A percentile compares a stretch with the other conserved stretches of the same genome.
phyloP scores from a whole-genome alignment of 345 rosid genomes.

The Mercurialis annua region DNA sequence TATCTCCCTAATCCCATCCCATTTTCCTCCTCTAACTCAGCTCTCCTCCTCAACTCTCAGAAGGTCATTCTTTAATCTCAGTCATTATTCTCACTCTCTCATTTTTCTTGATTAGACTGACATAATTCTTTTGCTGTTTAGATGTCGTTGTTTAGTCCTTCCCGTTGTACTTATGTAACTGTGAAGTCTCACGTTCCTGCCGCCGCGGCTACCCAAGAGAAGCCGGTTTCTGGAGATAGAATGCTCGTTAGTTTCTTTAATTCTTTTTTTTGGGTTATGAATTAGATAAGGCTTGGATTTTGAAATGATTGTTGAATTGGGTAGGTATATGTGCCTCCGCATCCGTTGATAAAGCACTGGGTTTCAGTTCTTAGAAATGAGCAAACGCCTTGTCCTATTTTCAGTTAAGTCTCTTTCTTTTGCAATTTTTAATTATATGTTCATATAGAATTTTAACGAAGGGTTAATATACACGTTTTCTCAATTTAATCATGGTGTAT shows the following conservation, averaged over 20 bases:
- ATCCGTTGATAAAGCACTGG: slow-evolving; percentile 95
- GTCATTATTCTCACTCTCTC: background rate
- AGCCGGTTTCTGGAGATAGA: slow-evolving; percentile 51
- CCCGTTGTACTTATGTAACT: slow-evolving; percentile 38
- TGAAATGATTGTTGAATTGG: too few relatives aligned
- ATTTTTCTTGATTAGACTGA: background rate
- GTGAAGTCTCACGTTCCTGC: slow-evolving; percentile 38
- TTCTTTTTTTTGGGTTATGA: background rate
- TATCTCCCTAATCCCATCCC: slow-evolving; percentile 9
- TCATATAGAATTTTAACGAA: too few relatives aligned
- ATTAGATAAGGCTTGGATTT: background rate
- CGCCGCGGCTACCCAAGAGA: slow-evolving; percentile 63
- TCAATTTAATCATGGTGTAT: too few relatives aligned
- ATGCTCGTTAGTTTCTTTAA: slow-evolving; percentile 60
- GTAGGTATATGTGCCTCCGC: slow-evolving; percentile 88
- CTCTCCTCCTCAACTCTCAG: slow-evolving; percentile 12
- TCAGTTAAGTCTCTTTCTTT: slow-evolving; percentile 47
- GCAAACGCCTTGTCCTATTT: slow-evolving; percentile 76
- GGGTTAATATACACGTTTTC: too few relatives aligned
- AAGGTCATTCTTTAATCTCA: slow-evolving; percentile 26
- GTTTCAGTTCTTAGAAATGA: slow-evolving; percentile 80
- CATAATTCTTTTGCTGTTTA: background rate
- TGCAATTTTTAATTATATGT: too few relatives aligned
- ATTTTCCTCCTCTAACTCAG: too few relatives aligned
- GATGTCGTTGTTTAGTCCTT: slow-evolving; percentile 41